phyloP scores from a whole-genome alignment of 1,284 basidiomycete genomes.

The Ustilago tritici region DNA sequence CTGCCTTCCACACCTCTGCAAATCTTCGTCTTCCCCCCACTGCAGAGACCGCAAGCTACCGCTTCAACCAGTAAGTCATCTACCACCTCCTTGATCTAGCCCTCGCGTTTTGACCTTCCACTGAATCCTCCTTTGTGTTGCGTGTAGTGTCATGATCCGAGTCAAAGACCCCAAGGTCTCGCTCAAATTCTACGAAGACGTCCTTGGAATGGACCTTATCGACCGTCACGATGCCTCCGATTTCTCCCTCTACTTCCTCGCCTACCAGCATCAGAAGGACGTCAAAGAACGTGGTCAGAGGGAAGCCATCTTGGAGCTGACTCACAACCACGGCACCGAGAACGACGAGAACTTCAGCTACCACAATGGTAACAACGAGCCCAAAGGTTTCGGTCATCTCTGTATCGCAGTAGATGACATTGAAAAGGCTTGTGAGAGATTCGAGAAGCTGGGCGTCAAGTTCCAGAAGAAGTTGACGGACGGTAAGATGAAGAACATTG shows the following conservation, averaged over 20 bases:
- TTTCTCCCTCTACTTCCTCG: constrained; percentile 81
- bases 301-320: constrained; percentile 71
- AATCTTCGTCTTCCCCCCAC: constrained; percentile 16
- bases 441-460: constrained; percentile 82
- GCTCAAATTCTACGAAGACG: constrained; percentile 66
- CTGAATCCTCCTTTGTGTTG: background rate
- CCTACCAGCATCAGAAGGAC: constrained; percentile 77
- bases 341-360: constrained; percentile 59
- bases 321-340: constrained; percentile 68
- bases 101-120: background rate
- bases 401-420: constrained; percentile 86
- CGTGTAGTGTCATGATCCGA: constrained; percentile 81
- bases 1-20: background rate
- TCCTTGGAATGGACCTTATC: constrained; percentile 88
- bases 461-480: constrained; percentile 91
- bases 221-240: constrained; percentile 71
- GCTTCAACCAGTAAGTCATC: constrained; percentile 62
- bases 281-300: constrained; percentile 73
- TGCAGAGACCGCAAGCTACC: constrained; percentile 64
- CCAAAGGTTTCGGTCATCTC: constrained; percentile 73
- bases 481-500: constrained; percentile 84
- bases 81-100: background rate
- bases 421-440: constrained; percentile 83
- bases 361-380: constrained; percentile 67
- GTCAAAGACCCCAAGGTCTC: constrained; percentile 83